Conservation (phyloP, 1,284 basidiomycete species). For the Marasmius fiardii region DNA sequence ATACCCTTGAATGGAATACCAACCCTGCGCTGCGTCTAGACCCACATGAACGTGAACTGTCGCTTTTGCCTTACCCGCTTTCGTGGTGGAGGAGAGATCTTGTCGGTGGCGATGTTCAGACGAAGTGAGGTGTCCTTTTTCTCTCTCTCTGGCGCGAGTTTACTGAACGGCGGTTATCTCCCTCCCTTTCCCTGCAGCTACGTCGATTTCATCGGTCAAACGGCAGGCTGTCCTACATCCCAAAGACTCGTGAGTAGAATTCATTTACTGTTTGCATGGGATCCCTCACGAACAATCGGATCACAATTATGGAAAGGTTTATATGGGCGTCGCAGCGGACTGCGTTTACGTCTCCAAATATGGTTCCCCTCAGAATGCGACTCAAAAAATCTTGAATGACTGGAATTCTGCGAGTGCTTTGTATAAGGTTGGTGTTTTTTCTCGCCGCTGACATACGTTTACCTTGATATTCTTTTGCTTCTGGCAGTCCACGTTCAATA, state of each 20-base stretch:
- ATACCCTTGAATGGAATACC: conserved; percentile 64
- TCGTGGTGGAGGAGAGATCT: conserved; percentile 49
- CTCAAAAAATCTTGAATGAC: conserved; percentile 71
- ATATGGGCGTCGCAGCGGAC: conserved; percentile 87
- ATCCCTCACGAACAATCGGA: conserved; percentile 3
- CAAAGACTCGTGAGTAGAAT: conserved; percentile 67
- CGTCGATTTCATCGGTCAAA: conserved; percentile 61
- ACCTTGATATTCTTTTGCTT: conserved; percentile 9
- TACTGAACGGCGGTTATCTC: too few species aligned
- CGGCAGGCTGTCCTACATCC: conserved; percentile 69
- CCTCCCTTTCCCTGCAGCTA: conserved; percentile 48
- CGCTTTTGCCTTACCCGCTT: conserved; percentile 27
- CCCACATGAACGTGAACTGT: conserved; percentile 34
- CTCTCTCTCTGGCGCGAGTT: conserved; percentile 12
- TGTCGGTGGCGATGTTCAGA: conserved; percentile 50
- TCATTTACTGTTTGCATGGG: background rate
- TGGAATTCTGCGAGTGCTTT: conserved; percentile 78
- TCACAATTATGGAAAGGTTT: conserved; percentile 39
- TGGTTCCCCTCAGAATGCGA: conserved; percentile 61
- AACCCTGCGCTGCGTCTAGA: conserved; percentile 40
- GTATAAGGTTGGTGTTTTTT: conserved; percentile 54
- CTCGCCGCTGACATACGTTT: background rate
- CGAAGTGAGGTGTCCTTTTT: conserved; percentile 30
- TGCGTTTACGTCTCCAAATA: conserved; percentile 74
- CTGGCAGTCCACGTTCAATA: conserved; percentile 70